Conservation (phyloP, 2,329 filamentous ascomycete species). For the Colletotrichum zoysiae region DNA sequence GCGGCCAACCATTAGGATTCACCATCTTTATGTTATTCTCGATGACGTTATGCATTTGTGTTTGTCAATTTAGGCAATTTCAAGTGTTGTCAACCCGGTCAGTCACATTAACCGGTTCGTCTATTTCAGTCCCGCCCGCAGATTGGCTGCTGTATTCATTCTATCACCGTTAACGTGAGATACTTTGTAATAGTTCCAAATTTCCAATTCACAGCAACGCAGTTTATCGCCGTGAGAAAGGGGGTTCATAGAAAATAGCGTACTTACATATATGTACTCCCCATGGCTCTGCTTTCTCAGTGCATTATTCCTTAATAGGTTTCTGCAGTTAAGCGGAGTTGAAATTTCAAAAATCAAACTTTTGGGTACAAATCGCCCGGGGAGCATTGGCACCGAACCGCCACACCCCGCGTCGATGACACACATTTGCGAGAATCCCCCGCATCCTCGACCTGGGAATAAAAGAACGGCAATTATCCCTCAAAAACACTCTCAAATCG, state of each 20-base stretch:
- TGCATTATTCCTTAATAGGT: background rate
- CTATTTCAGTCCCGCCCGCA: background rate
- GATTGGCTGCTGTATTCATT: no score
- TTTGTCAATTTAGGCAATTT: background rate
- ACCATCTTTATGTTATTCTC: no score
- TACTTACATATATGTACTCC: background rate
- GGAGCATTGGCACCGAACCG: background rate
- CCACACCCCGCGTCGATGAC: background rate
- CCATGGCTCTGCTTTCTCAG: background rate
- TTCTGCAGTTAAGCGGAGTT: background rate
- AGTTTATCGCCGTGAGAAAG: background rate
- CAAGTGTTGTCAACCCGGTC: background rate
- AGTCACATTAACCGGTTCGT: background rate
- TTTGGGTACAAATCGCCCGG: background rate
- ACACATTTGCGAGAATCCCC: background rate
- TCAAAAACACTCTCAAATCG: accelerated
- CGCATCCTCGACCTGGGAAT: background rate
- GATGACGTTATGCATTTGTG: background rate
- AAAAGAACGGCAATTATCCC: background rate
- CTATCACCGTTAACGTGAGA: background rate
- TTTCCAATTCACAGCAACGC: background rate
- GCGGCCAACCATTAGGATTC: background rate
- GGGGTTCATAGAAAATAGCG: background rate
- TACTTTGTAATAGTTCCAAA: background rate
- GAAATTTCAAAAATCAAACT: background rate